These are phyloP conservation scores for Hemisphaericaspora nanyangensis DNA, from an alignment of 805 yeast genomes.

Conservation along the genomic window DNA sequence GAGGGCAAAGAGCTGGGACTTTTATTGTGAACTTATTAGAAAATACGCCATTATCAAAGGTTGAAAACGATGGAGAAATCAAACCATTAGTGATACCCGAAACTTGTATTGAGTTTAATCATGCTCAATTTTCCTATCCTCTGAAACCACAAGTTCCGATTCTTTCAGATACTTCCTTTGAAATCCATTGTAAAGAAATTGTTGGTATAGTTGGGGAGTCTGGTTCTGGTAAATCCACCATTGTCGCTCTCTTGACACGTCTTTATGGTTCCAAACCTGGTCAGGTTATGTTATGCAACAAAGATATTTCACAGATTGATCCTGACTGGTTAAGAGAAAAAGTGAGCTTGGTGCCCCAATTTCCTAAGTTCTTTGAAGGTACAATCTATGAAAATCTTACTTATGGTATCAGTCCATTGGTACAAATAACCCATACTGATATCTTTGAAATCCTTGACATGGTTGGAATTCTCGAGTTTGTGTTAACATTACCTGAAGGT, in stretches of 20 bases:
- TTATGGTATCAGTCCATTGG: slow-evolving; percentile 47
- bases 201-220: slow-evolving; percentile 79
- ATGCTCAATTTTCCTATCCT: slow-evolving; percentile 51
- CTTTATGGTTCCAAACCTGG: slow-evolving; percentile 44
- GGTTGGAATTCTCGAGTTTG: slow-evolving; percentile 53
- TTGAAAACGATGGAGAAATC: slow-evolving; percentile 35
- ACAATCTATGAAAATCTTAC: slow-evolving; percentile 65
- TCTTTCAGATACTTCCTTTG: slow-evolving; percentile 41
- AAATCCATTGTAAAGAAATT: slow-evolving; percentile 43
- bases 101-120: slow-evolving; percentile 34
- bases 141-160: slow-evolving; percentile 20
- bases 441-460: slow-evolving; percentile 37
- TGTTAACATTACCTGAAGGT: slow-evolving; percentile 52
- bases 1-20: slow-evolving; percentile 74
- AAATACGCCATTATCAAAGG: slow-evolving; percentile 16
- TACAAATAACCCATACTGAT: slow-evolving; percentile 19
- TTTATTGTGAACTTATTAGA: slow-evolving; percentile 40
- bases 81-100: slow-evolving; percentile 18
- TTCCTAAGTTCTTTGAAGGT: slow-evolving; percentile 68
- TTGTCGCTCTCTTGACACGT: slow-evolving; percentile 53
- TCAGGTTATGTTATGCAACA: neutral
- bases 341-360: slow-evolving; percentile 74
- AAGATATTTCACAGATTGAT: slow-evolving; percentile 45
- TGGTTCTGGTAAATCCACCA: slow-evolving; percentile 89
- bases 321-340: slow-evolving; percentile 45